Base-by-base conservation (phyloP, 768 basidiomycete genomes). In the Lactifluus echinatus region DNA sequence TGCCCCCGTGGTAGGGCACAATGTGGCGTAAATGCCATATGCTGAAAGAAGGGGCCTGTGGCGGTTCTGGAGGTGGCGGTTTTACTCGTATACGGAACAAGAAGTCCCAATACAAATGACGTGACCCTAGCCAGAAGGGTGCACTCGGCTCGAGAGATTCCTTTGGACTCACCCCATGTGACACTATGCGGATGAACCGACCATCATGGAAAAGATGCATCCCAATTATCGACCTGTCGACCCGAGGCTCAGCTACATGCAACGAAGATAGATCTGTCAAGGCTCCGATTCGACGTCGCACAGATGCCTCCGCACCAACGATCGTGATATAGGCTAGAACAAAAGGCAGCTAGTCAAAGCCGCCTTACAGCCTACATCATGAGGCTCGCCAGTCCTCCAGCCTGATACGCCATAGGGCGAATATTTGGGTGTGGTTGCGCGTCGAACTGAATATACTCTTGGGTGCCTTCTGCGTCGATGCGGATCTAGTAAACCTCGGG, bases 401-500 rank as follows among this genome's bases (percentile, higher is more conserved):
- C 79, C 1, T 84, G 77, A 63, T 92, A 95, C 2, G 93, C 93
- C 93, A 96, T 96, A 10, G 93, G 93, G 67, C 84, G 89, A 76
- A 94, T 75, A 28, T 89, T 84, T 23, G 93, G 93, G 73, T 96
- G 93, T 33, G 86, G 83, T 47, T 80, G 82, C 11, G 93, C 91
- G 14, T 88, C 87, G 69, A 93, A 97, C 65, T 88, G 87, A 55
- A 77, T 75, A 69, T 92, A 93, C 53, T 84, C 69, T 61, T 83
- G 76, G 44, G 81, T 77, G 10, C 93, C 94, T 28, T 77, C 72
- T 31, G 84, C 79, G 68, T 93, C 85, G 62, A 96, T 87, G 36
- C 88, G 87, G 63, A 93, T 84, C 89, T 92, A 61, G 47, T 15
- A 36, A 36, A 42, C 45, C 28, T 3, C 28, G 34, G 55, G 36